Evolutionary conservation across 495 filamentous ascomycete species (phyloP), one percentile per base, ranked within the genome.

Genomic region (Cercophora sp.): DNA sequence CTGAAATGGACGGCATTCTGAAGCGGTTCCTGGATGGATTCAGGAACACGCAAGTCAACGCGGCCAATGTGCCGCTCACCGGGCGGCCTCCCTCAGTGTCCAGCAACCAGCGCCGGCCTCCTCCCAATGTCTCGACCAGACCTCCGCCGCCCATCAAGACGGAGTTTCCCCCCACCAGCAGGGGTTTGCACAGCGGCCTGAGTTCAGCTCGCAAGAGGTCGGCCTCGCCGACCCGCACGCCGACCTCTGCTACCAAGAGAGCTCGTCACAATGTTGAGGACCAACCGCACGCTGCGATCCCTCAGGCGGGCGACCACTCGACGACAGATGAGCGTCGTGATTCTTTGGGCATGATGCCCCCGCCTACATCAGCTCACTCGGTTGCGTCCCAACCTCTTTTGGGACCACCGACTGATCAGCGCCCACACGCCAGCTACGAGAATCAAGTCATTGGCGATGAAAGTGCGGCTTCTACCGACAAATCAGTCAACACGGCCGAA

Each of bases 21-120:
- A 36, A 48, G 1, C 31, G 16, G 23, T 58, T 58, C 36, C 51
- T 56, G 31, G 51, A 48, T 8, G 18, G 22, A 22, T 32, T 34
- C 11, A 40, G 55, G 4, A 52, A 44, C 15, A 39, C 5, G n/a
- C 18, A 27, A 25, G 8, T 61, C 23, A 61, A 61, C 26, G 54
- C 51, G 1, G 54, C 54, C 5, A 34, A 44, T 5, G 51, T 61
- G 0, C 51, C 58, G 0, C 32, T 39, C 6, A 44, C n/a, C n/a
- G n/a, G n/a, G n/a, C n/a, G n/a, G n/a, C n/a, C n/a, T n/a, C n/a
- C n/a, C n/a, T n/a, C n/a, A n/a, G n/a, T n/a, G n/a, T 40, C 37
- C 46, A n/a, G n/a, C 46, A 39, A n/a, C 36, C 16, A 22, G 1
- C 40, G 40, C 15, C 40, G 40, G 20, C n/a, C n/a, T n/a, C n/a